Evolutionary conservation across 2,329 filamentous ascomycete species (phyloP).

Genomic region (Penicillium griseofulvum): DNA sequence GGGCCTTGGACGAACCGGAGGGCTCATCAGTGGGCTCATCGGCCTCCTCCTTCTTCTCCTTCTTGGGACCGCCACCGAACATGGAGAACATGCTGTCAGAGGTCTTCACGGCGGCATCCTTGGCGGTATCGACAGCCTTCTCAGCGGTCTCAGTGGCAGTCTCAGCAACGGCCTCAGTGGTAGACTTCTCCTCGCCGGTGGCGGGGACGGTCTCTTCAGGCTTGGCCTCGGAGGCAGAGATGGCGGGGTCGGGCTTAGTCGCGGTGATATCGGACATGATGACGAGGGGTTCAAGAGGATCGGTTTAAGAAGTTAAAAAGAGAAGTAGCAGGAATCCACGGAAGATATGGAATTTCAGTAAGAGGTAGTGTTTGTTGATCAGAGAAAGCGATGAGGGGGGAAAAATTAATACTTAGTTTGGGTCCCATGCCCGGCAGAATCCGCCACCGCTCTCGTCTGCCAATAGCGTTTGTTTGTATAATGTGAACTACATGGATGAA

Average conservation of each 20-base stretch:
- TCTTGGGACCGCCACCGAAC: conserved; percentile 97
- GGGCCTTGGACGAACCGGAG: conserved; percentile 83
- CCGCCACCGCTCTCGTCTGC: conserved; percentile 19
- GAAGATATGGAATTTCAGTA: conserved; percentile 9
- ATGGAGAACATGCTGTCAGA: conserved; percentile 80
- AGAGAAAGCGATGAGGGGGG: conserved; percentile 25
- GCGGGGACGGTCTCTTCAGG: conserved; percentile 33
- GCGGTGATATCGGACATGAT: conserved; percentile 46
- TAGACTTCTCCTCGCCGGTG: conserved; percentile 34
- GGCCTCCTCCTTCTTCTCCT: conserved; percentile 82
- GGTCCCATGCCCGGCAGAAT: conserved; percentile 23
- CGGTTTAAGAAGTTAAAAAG: conserved; percentile 6
- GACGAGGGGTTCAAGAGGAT: conserved; percentile 10
- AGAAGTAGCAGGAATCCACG: conserved; percentile 6
- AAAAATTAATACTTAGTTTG: conserved; percentile 27
- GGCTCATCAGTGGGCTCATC: conserved; percentile 79
- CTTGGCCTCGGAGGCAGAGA: conserved; percentile 36
- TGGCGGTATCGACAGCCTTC: conserved; percentile 38
- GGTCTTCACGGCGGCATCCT: conserved; percentile 43
- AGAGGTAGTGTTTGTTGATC: conserved; percentile 23
- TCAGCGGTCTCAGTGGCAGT: conserved; percentile 38
- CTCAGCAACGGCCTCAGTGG: conserved; percentile 33
- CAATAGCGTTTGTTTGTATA: background rate
- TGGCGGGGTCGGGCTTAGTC: conserved; percentile 45
- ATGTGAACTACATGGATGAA: background rate